Percentiles rank a stretch among this genome's conserved stretches.
phyloP scores from a whole-genome alignment of 768 basidiomycete species.

The Lenzites betulinus region DNA sequence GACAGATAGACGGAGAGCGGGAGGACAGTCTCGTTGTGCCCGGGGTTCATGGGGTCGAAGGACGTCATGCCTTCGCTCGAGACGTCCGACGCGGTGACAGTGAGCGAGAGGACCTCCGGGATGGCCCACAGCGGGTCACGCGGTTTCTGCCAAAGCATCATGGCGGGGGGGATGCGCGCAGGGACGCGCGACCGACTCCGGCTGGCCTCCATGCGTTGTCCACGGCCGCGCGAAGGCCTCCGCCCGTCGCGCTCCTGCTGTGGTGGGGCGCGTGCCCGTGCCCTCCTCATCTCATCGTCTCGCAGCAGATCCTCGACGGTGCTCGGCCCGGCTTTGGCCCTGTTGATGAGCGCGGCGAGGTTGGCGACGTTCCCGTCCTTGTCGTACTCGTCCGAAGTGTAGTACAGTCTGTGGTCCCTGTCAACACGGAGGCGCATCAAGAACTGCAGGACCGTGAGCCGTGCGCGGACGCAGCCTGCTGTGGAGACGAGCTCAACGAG shows the following conservation, averaged over 20 bases:
- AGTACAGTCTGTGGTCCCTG: constrained; percentile 84
- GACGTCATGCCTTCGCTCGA: constrained; percentile 70
- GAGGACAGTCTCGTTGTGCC: constrained; percentile 48
- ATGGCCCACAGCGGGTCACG: constrained; percentile 62
- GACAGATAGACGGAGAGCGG: constrained; percentile 76
- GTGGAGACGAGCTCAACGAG: constrained; percentile 50
- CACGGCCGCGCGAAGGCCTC: constrained; percentile 54
- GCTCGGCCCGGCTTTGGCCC: constrained; percentile 36
- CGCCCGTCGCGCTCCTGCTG: constrained; percentile 50
- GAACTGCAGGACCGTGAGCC: constrained; percentile 81
- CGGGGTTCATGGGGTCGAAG: constrained; percentile 55
- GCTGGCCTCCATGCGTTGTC: constrained; percentile 49
- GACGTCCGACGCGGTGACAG: constrained; percentile 52
- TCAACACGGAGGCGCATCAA: constrained; percentile 87
- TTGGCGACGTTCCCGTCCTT: constrained; percentile 55
- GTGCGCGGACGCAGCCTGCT: constrained; percentile 56
- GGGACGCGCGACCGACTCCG: constrained; percentile 63
- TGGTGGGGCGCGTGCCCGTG: constrained; percentile 47
- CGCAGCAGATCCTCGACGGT: constrained; percentile 26
- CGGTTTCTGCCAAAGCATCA: constrained; percentile 33
- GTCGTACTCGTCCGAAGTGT: constrained; percentile 55
- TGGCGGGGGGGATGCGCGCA: constrained; percentile 29
- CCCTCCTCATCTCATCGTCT: constrained; percentile 43
- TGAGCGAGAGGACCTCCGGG: constrained; percentile 67
- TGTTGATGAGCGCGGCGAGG: constrained; percentile 66